Base-by-base conservation (phyloP, 2,329 filamentous ascomycete species). In the Alternaria ethzedia region DNA sequence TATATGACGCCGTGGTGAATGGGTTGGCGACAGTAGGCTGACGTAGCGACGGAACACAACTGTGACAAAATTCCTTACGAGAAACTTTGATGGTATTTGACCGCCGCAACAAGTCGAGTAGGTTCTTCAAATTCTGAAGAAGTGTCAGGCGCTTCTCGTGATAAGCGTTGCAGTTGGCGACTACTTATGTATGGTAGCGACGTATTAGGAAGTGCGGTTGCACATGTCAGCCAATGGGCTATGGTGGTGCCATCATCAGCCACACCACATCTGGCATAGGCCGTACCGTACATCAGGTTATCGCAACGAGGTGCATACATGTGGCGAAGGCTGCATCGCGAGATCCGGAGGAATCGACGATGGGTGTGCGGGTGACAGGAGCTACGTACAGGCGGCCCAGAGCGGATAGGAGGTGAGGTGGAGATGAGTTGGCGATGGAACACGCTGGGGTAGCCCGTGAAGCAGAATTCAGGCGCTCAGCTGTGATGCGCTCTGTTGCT, bases 371-470 rank as follows among this genome's bases (percentile, higher is more conserved):
- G 44, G 41, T 59, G 57, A 23, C 25, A 21, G 30, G 13, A 7
- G 32, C 52, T 50, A 57, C 30, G 23, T 49, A 41, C 23, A 43
- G 44, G 17, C 12, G 36, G 26, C 23, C n/a, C 20, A 21, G 57
- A 54, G 21, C 41, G 36, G 55, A 63, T 52, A 59, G 45, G 57
- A 54, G 52, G 32, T 9, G 20, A 32, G 32, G 43, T 36, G 9
- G 51, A 49, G 21, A 43, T 64, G 61, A 61, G 46, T n/a, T 64
- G 61, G 58, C 54, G 41, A 54, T 41, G 46, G 46, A 54, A 28
- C 45, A 44, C 25, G 50, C 58, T 54, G 21, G 62, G 62, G 44
- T 54, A 47, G 54, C 54, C 58, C 57, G 62, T 54, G 58, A 57
- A 57, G 23, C 23, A 26, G 21, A 58, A 21, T 47, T 26, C 17